Evolutionary conservation across 768 basidiomycete genomes (phyloP).

Genomic region (Phylloporus scabripes): DNA sequence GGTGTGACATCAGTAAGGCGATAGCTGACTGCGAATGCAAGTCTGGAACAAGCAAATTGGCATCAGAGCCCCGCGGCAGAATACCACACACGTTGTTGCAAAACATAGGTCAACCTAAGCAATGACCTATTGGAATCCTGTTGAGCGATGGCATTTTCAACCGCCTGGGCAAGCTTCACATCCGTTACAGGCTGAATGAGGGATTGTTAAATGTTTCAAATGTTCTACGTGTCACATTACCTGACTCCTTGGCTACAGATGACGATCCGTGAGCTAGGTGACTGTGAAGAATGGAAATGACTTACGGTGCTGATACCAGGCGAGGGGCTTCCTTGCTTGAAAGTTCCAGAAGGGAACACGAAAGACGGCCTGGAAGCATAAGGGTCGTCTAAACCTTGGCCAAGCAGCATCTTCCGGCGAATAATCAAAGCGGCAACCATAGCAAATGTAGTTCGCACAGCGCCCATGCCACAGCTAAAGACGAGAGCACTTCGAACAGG

Average conservation of each 20-base stretch:
- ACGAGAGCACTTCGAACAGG: slow-evolving; percentile 79
- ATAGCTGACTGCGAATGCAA: slow-evolving; percentile 77
- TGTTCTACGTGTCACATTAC: slow-evolving; percentile 11
- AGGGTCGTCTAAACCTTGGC: slow-evolving; percentile 69
- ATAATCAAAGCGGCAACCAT: slow-evolving; percentile 93
- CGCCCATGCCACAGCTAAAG: slow-evolving; percentile 96
- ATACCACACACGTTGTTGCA: slow-evolving; percentile 62
- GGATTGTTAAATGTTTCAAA: slow-evolving; percentile 7
- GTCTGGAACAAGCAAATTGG: slow-evolving; percentile 36
- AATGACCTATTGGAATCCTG: slow-evolving; percentile 75
- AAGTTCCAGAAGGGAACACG: slow-evolving; percentile 4
- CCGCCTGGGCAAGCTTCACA: slow-evolving; percentile 51
- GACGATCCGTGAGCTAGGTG: slow-evolving; percentile 1
- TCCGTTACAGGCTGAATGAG: slow-evolving; percentile 42
- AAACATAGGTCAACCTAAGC: slow-evolving; percentile 69
- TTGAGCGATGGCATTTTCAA: slow-evolving; percentile 75
- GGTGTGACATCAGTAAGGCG: slow-evolving; percentile 74
- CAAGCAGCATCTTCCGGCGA: slow-evolving; percentile 65
- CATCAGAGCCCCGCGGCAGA: not conserved
- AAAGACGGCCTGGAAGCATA: slow-evolving; percentile 45
- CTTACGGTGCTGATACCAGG: slow-evolving; percentile 50
- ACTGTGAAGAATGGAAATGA: not conserved
- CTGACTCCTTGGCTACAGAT: slow-evolving; percentile 25
- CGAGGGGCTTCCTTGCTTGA: slow-evolving; percentile 18
- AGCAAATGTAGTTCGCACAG: slow-evolving; percentile 92